Percentiles rank a stretch among this genome's conserved stretches.
Evolutionary conservation across 2,329 filamentous ascomycete species (phyloP).

Genomic region (Apiospora arundinis): DNA sequence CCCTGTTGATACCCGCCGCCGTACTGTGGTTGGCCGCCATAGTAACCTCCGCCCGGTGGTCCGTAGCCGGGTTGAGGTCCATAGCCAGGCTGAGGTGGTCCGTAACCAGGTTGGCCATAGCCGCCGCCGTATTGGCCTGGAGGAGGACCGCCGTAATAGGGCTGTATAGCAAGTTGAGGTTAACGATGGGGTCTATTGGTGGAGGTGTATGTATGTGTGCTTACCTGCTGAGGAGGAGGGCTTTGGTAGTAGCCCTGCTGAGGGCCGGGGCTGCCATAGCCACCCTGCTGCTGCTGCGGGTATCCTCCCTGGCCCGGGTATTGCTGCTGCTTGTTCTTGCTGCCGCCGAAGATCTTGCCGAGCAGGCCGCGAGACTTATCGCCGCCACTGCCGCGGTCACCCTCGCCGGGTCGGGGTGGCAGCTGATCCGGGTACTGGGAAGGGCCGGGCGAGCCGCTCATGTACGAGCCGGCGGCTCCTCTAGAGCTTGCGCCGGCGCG

Average conservation of each 20-base stretch:
- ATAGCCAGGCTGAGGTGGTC: slow-evolving; percentile 33
- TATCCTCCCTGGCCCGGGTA: slow-evolving; percentile 36
- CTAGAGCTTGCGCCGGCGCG: slow-evolving; percentile 45
- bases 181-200: neutral
- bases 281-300: slow-evolving; percentile 29
- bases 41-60: slow-evolving; percentile 28
- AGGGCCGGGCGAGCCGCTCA: slow-evolving; percentile 37
- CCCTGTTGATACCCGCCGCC: slow-evolving; percentile 36
- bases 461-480: slow-evolving; percentile 43
- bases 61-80: slow-evolving; percentile 40
- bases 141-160: slow-evolving; percentile 43
- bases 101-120: slow-evolving; percentile 31
- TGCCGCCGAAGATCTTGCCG: slow-evolving; percentile 41
- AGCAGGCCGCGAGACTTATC: slow-evolving; percentile 30
- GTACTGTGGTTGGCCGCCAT: slow-evolving; percentile 23
- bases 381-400: slow-evolving; percentile 15
- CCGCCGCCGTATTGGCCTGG: slow-evolving; percentile 40
- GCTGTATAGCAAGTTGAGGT: slow-evolving; percentile 28
- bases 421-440: slow-evolving; percentile 48
- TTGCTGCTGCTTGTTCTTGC: slow-evolving; percentile 37
- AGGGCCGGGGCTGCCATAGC: slow-evolving; percentile 34
- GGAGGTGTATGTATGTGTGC: neutral
- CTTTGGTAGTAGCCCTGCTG: slow-evolving; percentile 38
- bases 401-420: slow-evolving; percentile 44
- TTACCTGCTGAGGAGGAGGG: slow-evolving; percentile 23